Base-by-base conservation (phyloP, 352 stramenopile species). In the Phytophthora idaei region DNA sequence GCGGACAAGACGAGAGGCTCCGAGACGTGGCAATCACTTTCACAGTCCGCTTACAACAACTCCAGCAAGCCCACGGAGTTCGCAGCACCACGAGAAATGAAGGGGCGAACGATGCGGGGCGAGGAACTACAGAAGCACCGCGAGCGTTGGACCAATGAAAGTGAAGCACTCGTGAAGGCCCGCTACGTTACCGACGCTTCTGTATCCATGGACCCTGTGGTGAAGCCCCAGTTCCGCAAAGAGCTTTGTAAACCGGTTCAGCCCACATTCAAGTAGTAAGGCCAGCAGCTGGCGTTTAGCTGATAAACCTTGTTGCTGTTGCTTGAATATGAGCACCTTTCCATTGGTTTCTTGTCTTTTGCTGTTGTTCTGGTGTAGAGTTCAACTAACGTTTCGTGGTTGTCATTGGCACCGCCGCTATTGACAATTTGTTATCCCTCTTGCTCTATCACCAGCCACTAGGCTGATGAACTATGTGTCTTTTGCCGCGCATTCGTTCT, bases 141-240 rank as follows among this genome's bases (percentile, higher is more conserved):
- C 29, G 62, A 81, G 48, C 81, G 85, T 32, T 93, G 81, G 83
- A 90, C 81, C 3, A 81, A 80, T 21, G 83, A 93, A 63, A 72
- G 62, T 29, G 77, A 85, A 54, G 67, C 52, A 3, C 67, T 93
- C 41, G 73, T 84, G 12, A 72, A 76, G 14, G 58, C 71, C 42
- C 81, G 85, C 25, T 92, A 90, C 63, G 72, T 80, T 39, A 93
- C 85, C 1, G 85, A 93, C 53, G 67, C 48, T 34, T 80, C 78
- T 1, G 75, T 71, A 1, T 77, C 72, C 28, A 73, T 83, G 52
- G 77, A 90, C 46, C 62, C 48, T 5, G 34, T 76, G 12, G 80
- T 90, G 37, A 77, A 84, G 25, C 68, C 71, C 4, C 58, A 76
- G 10, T 91, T 91, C 69, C 78, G 71, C 42, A 90, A 93, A 66